Percentiles rank a stretch among this genome's conserved stretches.
Conservation (phyloP, 306 rosid genomes). For the Morella rubra region DNA sequence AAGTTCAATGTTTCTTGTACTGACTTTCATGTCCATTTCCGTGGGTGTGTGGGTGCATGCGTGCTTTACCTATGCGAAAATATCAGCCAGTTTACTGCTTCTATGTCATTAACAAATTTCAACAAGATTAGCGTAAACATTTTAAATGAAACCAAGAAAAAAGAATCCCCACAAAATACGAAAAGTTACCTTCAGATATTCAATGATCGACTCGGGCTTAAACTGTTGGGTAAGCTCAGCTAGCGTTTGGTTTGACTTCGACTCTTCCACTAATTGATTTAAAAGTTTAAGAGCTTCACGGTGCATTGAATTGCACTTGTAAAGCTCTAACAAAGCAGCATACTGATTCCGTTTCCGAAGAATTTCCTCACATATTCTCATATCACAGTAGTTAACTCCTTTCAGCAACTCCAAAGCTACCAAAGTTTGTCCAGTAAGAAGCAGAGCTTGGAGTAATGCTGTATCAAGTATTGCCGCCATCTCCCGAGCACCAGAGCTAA, state of each 20-base stretch:
- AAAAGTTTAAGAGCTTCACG: slow-evolving; percentile 90
- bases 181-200: slow-evolving; percentile 86
- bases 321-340: slow-evolving; percentile 80
- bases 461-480: slow-evolving; percentile 93
- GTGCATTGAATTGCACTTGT: slow-evolving; percentile 88
- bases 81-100: slow-evolving; percentile 17
- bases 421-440: slow-evolving; percentile 83
- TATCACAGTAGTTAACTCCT: slow-evolving; percentile 83
- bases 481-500: slow-evolving; percentile 87
- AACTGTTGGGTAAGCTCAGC: slow-evolving; percentile 60
- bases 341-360: slow-evolving; percentile 64
- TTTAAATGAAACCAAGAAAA: slow-evolving; percentile 8
- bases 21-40: too few relatives aligned
- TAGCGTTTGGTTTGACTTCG: slow-evolving; percentile 54
- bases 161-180: slow-evolving; percentile 19
- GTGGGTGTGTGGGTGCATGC: too few relatives aligned
- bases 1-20: too few relatives aligned
- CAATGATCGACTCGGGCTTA: slow-evolving; percentile 86
- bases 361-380: slow-evolving; percentile 84
- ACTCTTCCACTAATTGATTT: slow-evolving; percentile 73
- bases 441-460: slow-evolving; percentile 85
- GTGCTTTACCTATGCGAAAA: slow-evolving; percentile 12
- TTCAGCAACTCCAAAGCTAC: slow-evolving; percentile 70
- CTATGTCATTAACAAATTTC: slow-evolving; percentile 22
- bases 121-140: not conserved